Evolutionary conservation across 805 yeast genomes (phyloP).

Genomic region (Lipomyces sp.): DNA sequence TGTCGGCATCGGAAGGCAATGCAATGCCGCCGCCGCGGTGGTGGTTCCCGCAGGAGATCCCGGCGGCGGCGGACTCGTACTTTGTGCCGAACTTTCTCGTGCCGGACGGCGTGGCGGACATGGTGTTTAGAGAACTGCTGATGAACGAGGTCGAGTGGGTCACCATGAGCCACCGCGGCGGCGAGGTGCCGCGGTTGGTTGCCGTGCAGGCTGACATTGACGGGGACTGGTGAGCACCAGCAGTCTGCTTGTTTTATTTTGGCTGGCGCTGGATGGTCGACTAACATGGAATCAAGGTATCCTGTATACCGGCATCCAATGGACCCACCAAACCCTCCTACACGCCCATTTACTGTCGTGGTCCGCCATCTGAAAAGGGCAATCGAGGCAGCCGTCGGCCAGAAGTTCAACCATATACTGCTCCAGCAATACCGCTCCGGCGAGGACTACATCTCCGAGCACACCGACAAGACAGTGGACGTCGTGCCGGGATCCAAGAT

Average conservation of each 20-base stretch:
- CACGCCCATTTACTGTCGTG: not conserved
- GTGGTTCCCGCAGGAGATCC: not conserved
- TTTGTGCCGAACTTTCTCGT: conserved; percentile 5
- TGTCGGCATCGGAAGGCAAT: no score
- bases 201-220: conserved; percentile 24
- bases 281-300: conserved; percentile 1
- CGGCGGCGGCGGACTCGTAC: conserved; percentile 12
- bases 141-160: conserved; percentile 18
- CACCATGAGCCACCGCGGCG: conserved; percentile 24
- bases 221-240: conserved; percentile 14
- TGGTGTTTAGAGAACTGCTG: conserved; percentile 4
- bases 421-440: conserved; percentile 27
- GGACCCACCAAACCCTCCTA: conserved; percentile 18
- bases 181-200: conserved; percentile 27
- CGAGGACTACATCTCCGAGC: conserved; percentile 28
- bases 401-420: conserved; percentile 24
- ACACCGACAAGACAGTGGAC: conserved; percentile 30
- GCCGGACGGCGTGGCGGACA: conserved; percentile 13
- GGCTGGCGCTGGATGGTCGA: not conserved
- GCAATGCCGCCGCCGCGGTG: not conserved
- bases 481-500: conserved; percentile 27
- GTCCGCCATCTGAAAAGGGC: not conserved
- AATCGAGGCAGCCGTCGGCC: conserved; percentile 9
- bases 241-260: no score
- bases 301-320: conserved; percentile 29